Percentiles rank a stretch among this genome's conserved stretches.
These are phyloP conservation scores for Hysterium pulicare DNA, from an alignment of 2,329 filamentous ascomycete genomes.

Conservation along the genomic window DNA sequence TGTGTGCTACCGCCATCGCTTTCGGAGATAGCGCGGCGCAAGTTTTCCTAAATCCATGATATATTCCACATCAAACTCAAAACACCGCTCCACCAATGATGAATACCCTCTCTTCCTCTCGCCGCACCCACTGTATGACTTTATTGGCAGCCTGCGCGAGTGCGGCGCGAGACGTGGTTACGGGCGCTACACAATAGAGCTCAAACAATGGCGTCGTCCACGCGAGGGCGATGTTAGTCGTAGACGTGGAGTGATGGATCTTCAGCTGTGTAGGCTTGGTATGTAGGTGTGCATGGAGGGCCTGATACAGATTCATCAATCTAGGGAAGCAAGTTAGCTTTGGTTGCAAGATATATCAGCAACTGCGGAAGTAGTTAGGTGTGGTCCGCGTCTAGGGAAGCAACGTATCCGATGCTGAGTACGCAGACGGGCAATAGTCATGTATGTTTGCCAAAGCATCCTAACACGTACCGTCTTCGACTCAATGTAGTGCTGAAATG, in stretches of 20 bases:
- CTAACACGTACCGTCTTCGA: slow-evolving; percentile 54
- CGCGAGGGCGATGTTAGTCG: slow-evolving; percentile 69
- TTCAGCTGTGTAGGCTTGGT: slow-evolving; percentile 80
- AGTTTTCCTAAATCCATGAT: too few relatives aligned
- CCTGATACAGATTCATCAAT: slow-evolving; percentile 80
- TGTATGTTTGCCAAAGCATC: too few relatives aligned
- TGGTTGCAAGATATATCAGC: too few relatives aligned
- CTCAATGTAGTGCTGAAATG: slow-evolving; percentile 61
- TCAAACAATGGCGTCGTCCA: slow-evolving; percentile 93
- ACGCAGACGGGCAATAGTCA: too few relatives aligned
- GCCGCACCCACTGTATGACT: slow-evolving; percentile 85
- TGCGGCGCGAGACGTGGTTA: slow-evolving; percentile 58
- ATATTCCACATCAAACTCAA: too few relatives aligned
- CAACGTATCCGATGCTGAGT: too few relatives aligned
- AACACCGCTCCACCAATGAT: slow-evolving; percentile 94
- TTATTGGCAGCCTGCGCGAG: slow-evolving; percentile 84
- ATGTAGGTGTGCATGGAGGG: slow-evolving; percentile 81
- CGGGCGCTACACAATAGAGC: slow-evolving; percentile 89
- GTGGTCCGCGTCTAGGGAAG: too few relatives aligned
- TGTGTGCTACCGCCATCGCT: too few relatives aligned
- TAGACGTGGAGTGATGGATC: slow-evolving; percentile 76
- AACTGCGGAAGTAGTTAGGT: too few relatives aligned
- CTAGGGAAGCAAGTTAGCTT: too few relatives aligned
- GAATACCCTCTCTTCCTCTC: slow-evolving; percentile 90
- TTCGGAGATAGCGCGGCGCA: too few relatives aligned